These are phyloP conservation scores for Blastobotrys americana DNA, from an alignment of 805 yeast species.

Conservation along the genomic window DNA sequence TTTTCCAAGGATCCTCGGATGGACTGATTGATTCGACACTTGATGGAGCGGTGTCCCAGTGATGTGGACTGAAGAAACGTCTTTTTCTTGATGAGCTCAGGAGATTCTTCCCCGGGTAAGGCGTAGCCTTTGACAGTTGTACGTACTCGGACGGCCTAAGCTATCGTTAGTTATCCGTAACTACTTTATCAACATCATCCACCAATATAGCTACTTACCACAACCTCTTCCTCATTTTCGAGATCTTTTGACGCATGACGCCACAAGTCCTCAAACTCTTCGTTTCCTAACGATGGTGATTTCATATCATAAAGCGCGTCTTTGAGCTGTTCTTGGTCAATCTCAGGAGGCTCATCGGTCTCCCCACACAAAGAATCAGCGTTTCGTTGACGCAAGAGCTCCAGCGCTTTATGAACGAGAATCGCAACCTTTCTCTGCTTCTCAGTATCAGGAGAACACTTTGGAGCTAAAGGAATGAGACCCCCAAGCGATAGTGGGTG, in stretches of 20 bases:
- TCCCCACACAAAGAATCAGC: slow-evolving; percentile 52
- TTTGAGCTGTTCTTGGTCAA: slow-evolving; percentile 25
- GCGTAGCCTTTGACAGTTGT: slow-evolving; percentile 15
- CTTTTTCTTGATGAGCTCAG: slow-evolving; percentile 12
- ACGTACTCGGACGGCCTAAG: slow-evolving; percentile 16
- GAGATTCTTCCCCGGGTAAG: slow-evolving; percentile 13
- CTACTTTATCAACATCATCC: background rate
- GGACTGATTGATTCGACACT: slow-evolving; percentile 16
- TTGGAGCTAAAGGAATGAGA: slow-evolving; percentile 51
- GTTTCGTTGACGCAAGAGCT: slow-evolving; percentile 57
- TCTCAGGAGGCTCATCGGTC: slow-evolving; percentile 33
- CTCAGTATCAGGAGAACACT: slow-evolving; percentile 67
- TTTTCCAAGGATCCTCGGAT: slow-evolving; percentile 16
- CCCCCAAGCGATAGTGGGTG: slow-evolving; percentile 54
- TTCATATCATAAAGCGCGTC: slow-evolving; percentile 19
- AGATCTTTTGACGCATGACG: slow-evolving; percentile 51
- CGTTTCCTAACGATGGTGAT: slow-evolving; percentile 30
- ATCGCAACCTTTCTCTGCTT: slow-evolving; percentile 60
- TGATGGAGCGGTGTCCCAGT: slow-evolving; percentile 18
- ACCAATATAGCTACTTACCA: slow-evolving; percentile 25
- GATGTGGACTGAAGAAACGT: slow-evolving; percentile 20
- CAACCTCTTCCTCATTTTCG: slow-evolving; percentile 38
- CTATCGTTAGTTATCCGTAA: slow-evolving; percentile 1
- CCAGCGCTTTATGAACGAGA: slow-evolving; percentile 57
- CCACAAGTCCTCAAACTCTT: slow-evolving; percentile 76